Conservation (phyloP, 805 yeast genomes). For the Lipomyces yamanashiensis region DNA sequence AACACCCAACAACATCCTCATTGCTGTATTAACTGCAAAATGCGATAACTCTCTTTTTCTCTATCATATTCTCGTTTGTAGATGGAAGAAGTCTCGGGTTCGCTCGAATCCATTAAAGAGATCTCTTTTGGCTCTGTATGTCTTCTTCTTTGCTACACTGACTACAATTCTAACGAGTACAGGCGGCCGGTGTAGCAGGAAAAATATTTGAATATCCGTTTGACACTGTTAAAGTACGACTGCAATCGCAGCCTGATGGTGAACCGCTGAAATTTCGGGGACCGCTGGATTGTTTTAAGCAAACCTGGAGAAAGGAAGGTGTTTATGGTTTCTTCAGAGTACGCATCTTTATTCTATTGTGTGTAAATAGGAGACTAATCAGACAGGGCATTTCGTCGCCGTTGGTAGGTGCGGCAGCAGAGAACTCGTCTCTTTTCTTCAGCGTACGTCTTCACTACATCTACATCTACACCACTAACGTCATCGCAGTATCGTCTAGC, state of each 20-base stretch:
- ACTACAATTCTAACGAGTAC: neutral
- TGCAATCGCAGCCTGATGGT: constrained; percentile 72
- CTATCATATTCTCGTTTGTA: neutral
- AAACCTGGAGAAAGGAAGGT: constrained; percentile 73
- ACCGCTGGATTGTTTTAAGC: constrained; percentile 66
- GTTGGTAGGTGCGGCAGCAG: constrained; percentile 85
- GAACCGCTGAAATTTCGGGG: constrained; percentile 56
- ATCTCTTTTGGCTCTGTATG: constrained; percentile 29
- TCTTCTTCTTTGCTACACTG: neutral
- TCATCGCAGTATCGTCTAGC: constrained; percentile 20
- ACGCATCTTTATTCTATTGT: neutral
- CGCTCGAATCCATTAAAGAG: constrained; percentile 23
- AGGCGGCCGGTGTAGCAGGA: constrained; percentile 76
- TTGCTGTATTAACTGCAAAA: neutral
- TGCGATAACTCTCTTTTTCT: neutral
- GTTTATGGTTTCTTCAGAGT: constrained; percentile 73
- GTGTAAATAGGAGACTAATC: neutral
- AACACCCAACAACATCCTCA: neutral
- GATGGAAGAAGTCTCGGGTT: constrained; percentile 4
- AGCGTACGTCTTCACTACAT: constrained; percentile 31
- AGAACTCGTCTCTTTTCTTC: constrained; percentile 77
- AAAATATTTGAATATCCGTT: constrained; percentile 89
- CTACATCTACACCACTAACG: constrained; percentile 15
- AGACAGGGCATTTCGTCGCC: constrained; percentile 74
- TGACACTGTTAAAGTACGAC: constrained; percentile 87